Evolutionary conservation across 2,329 filamentous ascomycete species (phyloP).

Genomic region (Trichoderma atroviride): DNA sequence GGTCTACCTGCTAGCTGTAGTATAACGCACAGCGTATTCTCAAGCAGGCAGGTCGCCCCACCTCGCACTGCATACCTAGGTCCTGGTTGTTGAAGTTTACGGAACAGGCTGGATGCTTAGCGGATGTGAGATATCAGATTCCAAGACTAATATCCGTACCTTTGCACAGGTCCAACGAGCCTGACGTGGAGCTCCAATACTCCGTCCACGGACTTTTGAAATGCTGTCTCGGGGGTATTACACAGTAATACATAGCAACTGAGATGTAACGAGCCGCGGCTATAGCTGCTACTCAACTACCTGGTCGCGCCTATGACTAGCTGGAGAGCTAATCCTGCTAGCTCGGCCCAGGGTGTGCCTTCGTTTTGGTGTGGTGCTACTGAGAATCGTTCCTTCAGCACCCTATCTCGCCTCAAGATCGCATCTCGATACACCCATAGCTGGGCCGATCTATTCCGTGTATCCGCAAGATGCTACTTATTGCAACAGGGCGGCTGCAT

Average conservation of each 20-base stretch:
- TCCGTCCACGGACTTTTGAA: not conserved
- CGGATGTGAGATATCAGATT: not conserved
- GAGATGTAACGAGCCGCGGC: too few relatives aligned
- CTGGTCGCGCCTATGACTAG: not conserved
- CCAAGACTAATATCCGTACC: not conserved
- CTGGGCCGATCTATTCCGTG: constrained; percentile 15
- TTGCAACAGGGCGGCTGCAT: not conserved
- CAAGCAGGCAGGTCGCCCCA: not conserved
- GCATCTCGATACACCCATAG: constrained; percentile 22
- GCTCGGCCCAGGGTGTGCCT: not conserved
- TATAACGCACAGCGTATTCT: not conserved
- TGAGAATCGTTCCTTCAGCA: constrained; percentile 17
- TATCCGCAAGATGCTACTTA: not conserved
- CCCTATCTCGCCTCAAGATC: constrained; percentile 18
- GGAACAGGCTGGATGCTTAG: not conserved
- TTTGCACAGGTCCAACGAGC: not conserved
- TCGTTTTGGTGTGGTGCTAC: constrained; percentile 1
- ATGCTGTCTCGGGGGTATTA: not conserved
- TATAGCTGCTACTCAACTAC: not conserved
- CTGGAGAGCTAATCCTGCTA: not conserved
- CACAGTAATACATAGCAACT: too few relatives aligned
- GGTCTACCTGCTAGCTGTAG: not conserved
- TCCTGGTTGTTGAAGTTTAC: not conserved
- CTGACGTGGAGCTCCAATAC: not conserved
- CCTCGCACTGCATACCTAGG: not conserved